Evolutionary conservation across 1,139 yeast genomes (phyloP).

Genomic region (Saccharomyces hybrid): DNA sequence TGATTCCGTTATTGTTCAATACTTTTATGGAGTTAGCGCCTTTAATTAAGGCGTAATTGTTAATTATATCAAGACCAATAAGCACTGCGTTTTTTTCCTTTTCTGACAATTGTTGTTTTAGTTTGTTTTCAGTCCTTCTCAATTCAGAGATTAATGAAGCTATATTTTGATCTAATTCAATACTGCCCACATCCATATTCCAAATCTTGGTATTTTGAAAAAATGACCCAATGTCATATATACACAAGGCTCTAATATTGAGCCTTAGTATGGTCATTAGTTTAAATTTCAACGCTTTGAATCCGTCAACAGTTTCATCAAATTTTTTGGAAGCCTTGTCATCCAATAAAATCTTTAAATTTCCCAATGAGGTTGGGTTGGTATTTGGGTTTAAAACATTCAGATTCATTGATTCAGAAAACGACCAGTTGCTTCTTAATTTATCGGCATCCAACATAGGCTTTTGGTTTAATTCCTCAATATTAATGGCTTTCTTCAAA

Average conservation of each 20-base stretch:
- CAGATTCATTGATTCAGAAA: slow-evolving; percentile 37
- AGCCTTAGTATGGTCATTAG: slow-evolving; percentile 55
- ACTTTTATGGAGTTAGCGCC: slow-evolving; percentile 52
- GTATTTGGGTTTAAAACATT: slow-evolving; percentile 4
- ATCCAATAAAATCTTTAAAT: slow-evolving; percentile 33
- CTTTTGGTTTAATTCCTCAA: slow-evolving; percentile 28
- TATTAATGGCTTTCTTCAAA: slow-evolving; percentile 41
- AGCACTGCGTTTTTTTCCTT: slow-evolving; percentile 31
- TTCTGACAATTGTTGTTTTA: slow-evolving; percentile 27
- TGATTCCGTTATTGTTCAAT: slow-evolving; percentile 60
- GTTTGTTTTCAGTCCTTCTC: slow-evolving; percentile 23
- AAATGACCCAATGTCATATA: slow-evolving; percentile 49
- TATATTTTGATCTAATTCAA: slow-evolving; percentile 53
- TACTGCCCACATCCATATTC: slow-evolving; percentile 52
- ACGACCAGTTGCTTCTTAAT: slow-evolving; percentile 50
- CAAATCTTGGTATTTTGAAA: slow-evolving; percentile 29
- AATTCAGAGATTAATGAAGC: slow-evolving; percentile 30
- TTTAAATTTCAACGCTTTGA: slow-evolving; percentile 42
- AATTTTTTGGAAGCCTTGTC: slow-evolving; percentile 42
- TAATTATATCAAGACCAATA: slow-evolving; percentile 50
- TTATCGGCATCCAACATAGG: slow-evolving; percentile 37
- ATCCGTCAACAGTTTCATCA: slow-evolving; percentile 40
- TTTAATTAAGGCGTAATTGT: slow-evolving; percentile 50
- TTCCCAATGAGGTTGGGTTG: slow-evolving; percentile 4
- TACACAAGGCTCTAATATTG: slow-evolving; percentile 56